Evolutionary conservation across 2,329 filamentous ascomycete genomes (phyloP), one percentile per base, ranked within the genome.

Genomic region (Fusarium circinatum): DNA sequence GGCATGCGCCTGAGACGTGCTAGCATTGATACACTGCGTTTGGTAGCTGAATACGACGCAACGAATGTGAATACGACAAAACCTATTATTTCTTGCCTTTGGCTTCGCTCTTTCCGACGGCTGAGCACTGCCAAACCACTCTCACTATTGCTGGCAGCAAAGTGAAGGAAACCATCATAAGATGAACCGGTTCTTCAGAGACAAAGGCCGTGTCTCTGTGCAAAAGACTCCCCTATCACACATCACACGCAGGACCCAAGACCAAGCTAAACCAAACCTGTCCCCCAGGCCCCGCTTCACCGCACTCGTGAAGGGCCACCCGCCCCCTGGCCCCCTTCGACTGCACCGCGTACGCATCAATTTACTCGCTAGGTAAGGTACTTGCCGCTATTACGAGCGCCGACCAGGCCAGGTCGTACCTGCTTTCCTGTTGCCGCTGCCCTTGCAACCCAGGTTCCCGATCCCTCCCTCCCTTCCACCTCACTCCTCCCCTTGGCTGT

Each of bases 181-280:
- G 57, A 48, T 48, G 36, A 64, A 42, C 30, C 38, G 39, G 14
- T 17, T 57, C 34, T 63, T 57, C 30, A 56, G 26, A 56, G 32
- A 49, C 48, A 41, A 45, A 70, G 45, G 24, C 41, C 51, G 48
- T 38, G 52, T 66, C 44, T 69, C 56, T 64, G 54, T 49, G 24
- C 30, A 22, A 48, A 22, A 39, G 64, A 55, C 64, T 70, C 72
- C 68, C 75, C 71, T 71, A 65, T 75, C 62, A 59, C 66, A 64
- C 69, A 66, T 75, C 62, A 59, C 65, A 65, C 67, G 62, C 58
- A 72, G 65, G 51, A 44, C 62, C 65, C 71, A 74, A 71, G 66
- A 62, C 70, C 49, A 62, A 54, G 64, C 72, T 74, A 76, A 71
- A 61, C 75, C 75, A 74, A 70, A 71, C 58, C 62, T 65, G 62